Percentiles rank a stretch among this genome's conserved stretches.
Evolutionary conservation across 2,329 filamentous ascomycete genomes (phyloP).

Genomic region (Fusarium torreyae): DNA sequence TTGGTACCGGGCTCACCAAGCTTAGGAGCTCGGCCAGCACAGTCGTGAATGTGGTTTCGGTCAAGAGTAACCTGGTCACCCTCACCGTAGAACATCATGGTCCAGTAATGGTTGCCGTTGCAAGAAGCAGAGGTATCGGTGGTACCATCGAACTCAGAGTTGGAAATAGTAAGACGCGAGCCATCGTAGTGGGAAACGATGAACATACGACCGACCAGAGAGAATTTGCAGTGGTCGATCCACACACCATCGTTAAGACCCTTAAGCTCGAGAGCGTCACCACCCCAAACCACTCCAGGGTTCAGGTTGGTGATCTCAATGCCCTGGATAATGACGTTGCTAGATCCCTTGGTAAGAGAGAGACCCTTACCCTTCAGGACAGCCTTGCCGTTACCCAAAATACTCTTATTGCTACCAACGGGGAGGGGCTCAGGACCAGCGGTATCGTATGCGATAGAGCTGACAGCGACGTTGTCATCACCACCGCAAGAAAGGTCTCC

Average conservation of each 20-base stretch:
- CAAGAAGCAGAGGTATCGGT: conserved; percentile 51
- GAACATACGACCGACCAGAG: conserved; percentile 59
- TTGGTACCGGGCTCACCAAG: conserved; percentile 49
- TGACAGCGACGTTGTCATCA: conserved; percentile 43
- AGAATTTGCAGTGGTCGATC: conserved; percentile 58
- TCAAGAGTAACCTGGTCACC: conserved; percentile 48
- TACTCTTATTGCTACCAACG: conserved; percentile 52
- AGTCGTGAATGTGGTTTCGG: conserved; percentile 50
- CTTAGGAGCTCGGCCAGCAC: conserved; percentile 51
- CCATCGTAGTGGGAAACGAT: conserved; percentile 56
- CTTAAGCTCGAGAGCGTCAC: conserved; percentile 57
- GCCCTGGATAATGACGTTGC: conserved; percentile 68
- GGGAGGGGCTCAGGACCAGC: conserved; percentile 44
- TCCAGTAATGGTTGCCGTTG: conserved; percentile 55
- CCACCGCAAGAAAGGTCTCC: conserved; percentile 50
- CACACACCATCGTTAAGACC: conserved; percentile 52
- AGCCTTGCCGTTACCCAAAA: conserved; percentile 47
- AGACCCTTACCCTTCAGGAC: conserved; percentile 59
- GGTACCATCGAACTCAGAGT: conserved; percentile 58
- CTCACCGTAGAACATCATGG: conserved; percentile 52
- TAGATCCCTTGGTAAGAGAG: conserved; percentile 58
- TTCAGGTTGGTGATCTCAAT: conserved; percentile 63
- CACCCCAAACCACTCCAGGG: conserved; percentile 52
- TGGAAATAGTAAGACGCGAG: conserved; percentile 55
- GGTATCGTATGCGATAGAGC: conserved; percentile 50